Base-by-base conservation (phyloP, 176 grass and related monocot genomes). In the Oryza nivara region DNA sequence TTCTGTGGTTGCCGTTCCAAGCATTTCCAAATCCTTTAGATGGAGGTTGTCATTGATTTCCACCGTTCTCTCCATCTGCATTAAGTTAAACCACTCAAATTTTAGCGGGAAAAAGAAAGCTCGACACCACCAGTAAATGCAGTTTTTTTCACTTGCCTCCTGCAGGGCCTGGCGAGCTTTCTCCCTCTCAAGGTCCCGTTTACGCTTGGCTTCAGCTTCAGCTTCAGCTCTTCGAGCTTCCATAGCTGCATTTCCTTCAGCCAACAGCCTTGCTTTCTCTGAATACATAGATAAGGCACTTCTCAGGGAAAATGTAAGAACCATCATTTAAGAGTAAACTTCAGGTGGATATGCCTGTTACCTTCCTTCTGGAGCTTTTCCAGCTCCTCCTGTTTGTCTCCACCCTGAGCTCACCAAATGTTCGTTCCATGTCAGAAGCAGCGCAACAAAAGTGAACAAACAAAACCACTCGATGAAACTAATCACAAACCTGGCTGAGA, bases 281-380 rank as follows among this genome's bases (percentile, higher is more conserved):
- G 88, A 85, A 82, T 74, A 71, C 65, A 82, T 6, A 51, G 22
- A 26, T 2, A 87, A 30, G 1, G 64, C 12, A 73, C 6, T 20
- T 49, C 10, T 71, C 26, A 80, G 83, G 22, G 26, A 20, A 46
- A 17, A 28, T 14, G 74, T 6, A 38, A 66, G 60, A 41, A 26
- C 5, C 70, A 68, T 49, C 72, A 44, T 35, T 66, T 60, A 30
- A 14, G n/a, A 67, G 40, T 32, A 22, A 83, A 74, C 8, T 17
- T 85, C 9, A 78, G 9, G 67, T 69, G 11, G 26, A 6, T 51
- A 73, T 32, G 45, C 13, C 14, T 44, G 77, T 90, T 94, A 96
- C 97, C 97, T 96, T 99, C 93, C 85, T 81, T 92, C 82, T 99
- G 91, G 40, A 89, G 88, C 77, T 89, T 93, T 87, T 99, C 93